A percentile compares a stretch with the other conserved stretches of the same genome.
phyloP scores from a whole-genome alignment of 306 rosid genomes.

The Begonia peltatifolia region DNA sequence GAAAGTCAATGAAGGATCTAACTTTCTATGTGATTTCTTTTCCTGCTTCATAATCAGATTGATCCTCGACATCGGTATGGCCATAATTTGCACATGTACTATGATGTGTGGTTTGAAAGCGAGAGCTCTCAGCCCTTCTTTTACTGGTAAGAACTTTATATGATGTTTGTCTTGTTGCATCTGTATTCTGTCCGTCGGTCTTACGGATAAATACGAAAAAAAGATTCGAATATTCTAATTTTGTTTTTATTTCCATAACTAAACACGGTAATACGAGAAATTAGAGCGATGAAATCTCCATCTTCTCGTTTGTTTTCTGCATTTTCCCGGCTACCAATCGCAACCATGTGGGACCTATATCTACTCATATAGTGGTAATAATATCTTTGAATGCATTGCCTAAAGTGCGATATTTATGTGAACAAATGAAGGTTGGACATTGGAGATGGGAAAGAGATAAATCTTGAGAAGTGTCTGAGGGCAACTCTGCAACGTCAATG shows the following conservation, averaged over 20 bases:
- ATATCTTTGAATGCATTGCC: no score
- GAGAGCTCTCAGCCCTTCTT: conserved; percentile 85
- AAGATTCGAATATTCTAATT: no score
- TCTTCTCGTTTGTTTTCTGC: no score
- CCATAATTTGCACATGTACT: conserved; percentile 76
- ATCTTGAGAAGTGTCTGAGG: conserved; percentile 52
- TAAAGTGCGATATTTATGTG: no score
- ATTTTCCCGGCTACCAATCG: no score
- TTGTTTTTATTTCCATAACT: no score
- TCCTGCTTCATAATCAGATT: conserved; percentile 31
- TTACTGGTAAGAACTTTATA: conserved; percentile 43
- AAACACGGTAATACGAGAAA: no score
- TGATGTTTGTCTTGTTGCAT: not conserved
- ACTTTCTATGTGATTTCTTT: not conserved
- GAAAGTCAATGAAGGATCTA: not conserved
- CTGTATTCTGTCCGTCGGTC: not conserved
- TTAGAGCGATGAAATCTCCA: no score
- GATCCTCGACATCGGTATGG: conserved; percentile 97
- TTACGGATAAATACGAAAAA: no score
- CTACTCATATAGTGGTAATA: no score
- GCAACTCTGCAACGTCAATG: conserved; percentile 56
- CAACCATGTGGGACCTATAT: no score
- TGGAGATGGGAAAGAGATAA: conserved; percentile 78
- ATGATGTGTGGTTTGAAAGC: conserved; percentile 67
- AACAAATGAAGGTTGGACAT: conserved; percentile 48